These are phyloP conservation scores for Malassezia vespertilionis DNA, from an alignment of 1,284 basidiomycete species.

Conservation along the genomic window DNA sequence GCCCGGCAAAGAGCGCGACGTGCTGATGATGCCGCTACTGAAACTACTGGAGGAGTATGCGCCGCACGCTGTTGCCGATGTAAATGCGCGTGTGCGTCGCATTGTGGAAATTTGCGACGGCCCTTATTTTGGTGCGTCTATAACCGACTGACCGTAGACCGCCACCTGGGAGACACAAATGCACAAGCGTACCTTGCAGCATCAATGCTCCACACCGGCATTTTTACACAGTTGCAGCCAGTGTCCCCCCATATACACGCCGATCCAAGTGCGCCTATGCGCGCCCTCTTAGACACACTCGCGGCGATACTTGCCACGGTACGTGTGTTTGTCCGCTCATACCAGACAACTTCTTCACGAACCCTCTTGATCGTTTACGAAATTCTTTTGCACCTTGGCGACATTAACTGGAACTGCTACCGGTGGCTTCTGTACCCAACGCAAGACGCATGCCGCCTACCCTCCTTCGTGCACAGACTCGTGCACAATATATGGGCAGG, in stretches of 20 bases:
- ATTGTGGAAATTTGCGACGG: not conserved
- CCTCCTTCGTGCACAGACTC: conserved; percentile 31
- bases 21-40: no score
- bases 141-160: not conserved
- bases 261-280: not conserved
- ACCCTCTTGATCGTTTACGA: conserved; percentile 67
- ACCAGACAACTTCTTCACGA: conserved; percentile 61
- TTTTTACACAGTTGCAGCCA: not conserved
- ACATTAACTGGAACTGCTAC: conserved; percentile 13
- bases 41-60: not conserved
- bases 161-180: not conserved
- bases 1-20: no score
- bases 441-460: conserved; percentile 1
- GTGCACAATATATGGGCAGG: conserved; percentile 46
- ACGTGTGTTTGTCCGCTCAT: not conserved
- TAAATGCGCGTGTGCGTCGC: not conserved
- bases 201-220: not conserved
- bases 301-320: not conserved
- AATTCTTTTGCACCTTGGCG: conserved; percentile 63
- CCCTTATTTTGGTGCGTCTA: conserved; percentile 1
- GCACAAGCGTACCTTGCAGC: not conserved
- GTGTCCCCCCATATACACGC: not conserved
- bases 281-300: conserved; percentile 1
- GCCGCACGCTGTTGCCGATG: not conserved
- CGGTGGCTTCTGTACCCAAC: conserved; percentile 9